Evolutionary conservation across 2,329 filamentous ascomycete species (phyloP), one percentile per base, ranked within the genome.

Genomic region (Whalleya microplaca): DNA sequence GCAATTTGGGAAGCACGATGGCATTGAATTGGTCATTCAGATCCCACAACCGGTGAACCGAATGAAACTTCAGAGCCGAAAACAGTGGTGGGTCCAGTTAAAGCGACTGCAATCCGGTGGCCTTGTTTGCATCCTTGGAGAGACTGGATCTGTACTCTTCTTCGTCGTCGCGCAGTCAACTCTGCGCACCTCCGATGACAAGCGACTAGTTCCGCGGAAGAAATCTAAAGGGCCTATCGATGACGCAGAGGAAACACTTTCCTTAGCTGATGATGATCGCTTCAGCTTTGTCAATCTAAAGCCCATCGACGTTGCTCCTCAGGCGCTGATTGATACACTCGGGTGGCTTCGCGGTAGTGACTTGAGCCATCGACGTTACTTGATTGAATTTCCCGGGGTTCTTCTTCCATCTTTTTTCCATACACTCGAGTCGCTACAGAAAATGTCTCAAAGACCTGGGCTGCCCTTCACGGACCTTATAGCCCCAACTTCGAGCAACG

Each of bases 371-470:
- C 50, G 56, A 20, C 62, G 65, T 40, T 69, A 64, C 16, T 73
- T 89, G 0, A 76, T 88, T 1, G 86, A 89, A 59, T 88, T 89
- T 53, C 86, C 85, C 0, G 82, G 81, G 0, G 73, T 88, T 3
- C 69, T 89, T 2, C 72, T 87, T 2, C 78, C 80, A 0, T 78
- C 85, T 0, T 88, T 89, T 61, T 71, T 78, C 21, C 81, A 83
- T 21, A 86, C 81, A 0, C 73, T 89, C 0, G 69, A 75, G 43
- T 81, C 80, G 0, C 71, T 89, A 2, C 83, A 89, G 64, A 66
- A 70, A 1, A 83, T 87, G 73, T 77, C 75, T 9, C 62, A 64
- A 12, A 71, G 58, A 16, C 69, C 71, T 0, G 64, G 76, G 27
- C 57, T 86, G 1, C 83, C 84, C 1, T 84, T 85, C 50, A 65